phyloP scores from a whole-genome alignment of 2,329 filamentous ascomycete genomes.

The Diaporthe ilicicola region DNA sequence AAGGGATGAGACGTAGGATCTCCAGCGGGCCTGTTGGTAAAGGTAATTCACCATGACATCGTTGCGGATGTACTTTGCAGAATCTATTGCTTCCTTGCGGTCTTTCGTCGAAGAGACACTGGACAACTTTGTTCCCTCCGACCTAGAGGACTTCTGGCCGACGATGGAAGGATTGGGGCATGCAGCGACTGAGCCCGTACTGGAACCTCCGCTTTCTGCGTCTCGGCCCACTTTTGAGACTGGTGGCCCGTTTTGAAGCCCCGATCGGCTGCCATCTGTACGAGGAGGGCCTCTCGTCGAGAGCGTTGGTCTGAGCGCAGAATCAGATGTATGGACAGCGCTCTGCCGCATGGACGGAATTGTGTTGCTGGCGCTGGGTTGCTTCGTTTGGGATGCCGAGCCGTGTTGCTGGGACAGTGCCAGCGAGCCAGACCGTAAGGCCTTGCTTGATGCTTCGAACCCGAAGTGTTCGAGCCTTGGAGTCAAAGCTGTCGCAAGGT shows the following conservation, averaged over 20 bases:
- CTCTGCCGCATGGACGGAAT: not conserved
- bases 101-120: not conserved
- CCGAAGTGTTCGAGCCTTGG: not conserved
- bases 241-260: not conserved
- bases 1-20: constrained; percentile 48
- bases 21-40: constrained; percentile 67
- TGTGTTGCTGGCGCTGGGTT: not conserved
- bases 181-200: not conserved
- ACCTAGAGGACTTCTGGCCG: not conserved
- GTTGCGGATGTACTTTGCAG: constrained; percentile 43
- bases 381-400: not conserved
- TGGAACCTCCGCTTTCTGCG: not conserved
- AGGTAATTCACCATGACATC: constrained; percentile 72
- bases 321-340: not conserved
- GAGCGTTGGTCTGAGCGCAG: not conserved
- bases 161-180: not conserved
- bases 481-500: not conserved
- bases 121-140: not conserved
- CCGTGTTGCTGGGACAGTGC: not conserved
- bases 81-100: not conserved
- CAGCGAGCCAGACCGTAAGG: not conserved
- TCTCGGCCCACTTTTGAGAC: not conserved
- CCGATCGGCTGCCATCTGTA: not conserved
- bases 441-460: not conserved
- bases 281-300: not conserved